Evolutionary conservation across 768 basidiomycete species (phyloP).

Genomic region (Tylopilus felleus): DNA sequence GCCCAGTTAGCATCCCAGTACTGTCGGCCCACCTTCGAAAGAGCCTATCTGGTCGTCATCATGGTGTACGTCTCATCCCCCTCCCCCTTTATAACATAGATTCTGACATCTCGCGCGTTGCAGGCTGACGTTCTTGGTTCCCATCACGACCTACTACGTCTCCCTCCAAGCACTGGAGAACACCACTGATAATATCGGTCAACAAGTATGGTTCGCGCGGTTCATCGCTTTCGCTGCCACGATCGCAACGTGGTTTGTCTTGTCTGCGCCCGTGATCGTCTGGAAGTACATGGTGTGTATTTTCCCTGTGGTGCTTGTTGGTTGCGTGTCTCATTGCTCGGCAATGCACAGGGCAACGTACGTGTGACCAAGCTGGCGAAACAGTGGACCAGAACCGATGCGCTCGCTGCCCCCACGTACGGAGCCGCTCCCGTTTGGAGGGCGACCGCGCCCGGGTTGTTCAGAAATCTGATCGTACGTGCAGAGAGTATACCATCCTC

Average conservation of each 20-base stretch:
- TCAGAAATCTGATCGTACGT: slow-evolving; percentile 37
- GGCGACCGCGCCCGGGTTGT: slow-evolving; percentile 39
- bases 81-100: not conserved
- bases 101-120: not conserved
- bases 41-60: slow-evolving; percentile 37
- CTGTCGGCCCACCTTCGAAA: slow-evolving; percentile 44
- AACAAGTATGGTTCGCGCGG: slow-evolving; percentile 34
- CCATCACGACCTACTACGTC: slow-evolving; percentile 37
- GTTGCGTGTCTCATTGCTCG: not conserved
- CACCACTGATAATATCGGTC: slow-evolving; percentile 6
- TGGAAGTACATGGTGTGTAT: slow-evolving; percentile 47
- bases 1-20: slow-evolving; percentile 36
- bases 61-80: slow-evolving; percentile 39
- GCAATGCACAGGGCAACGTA: slow-evolving; percentile 37
- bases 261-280: slow-evolving; percentile 39
- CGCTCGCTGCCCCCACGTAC: slow-evolving; percentile 23
- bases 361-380: slow-evolving; percentile 37
- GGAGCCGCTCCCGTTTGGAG: slow-evolving; percentile 38
- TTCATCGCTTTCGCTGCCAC: slow-evolving; percentile 35
- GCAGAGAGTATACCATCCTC: not conserved
- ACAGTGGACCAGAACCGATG: slow-evolving; percentile 41
- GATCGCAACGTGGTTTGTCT: slow-evolving; percentile 37
- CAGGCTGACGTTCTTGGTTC: slow-evolving; percentile 41
- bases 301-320: not conserved
- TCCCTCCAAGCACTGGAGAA: slow-evolving; percentile 21